Conservation (phyloP, 106 monocot species). For the Phalaenopsis aphrodite region DNA sequence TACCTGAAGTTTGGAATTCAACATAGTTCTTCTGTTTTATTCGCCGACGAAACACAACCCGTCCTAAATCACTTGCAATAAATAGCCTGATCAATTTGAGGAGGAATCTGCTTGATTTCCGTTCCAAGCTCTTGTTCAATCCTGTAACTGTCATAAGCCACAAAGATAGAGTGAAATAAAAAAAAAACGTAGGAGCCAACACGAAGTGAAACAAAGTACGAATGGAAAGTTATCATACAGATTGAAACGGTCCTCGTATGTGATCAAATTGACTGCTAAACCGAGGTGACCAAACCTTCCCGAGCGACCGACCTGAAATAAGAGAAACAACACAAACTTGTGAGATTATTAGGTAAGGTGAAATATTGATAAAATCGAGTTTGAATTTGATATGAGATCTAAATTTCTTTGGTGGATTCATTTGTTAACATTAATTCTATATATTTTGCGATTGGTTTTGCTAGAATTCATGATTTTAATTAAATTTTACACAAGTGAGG, state of each 20-base stretch:
- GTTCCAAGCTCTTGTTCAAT: slow-evolving; percentile 98
- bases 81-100: slow-evolving; percentile 80
- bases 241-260: slow-evolving; percentile 91
- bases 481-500: no score
- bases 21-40: no score
- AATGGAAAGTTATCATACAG: slow-evolving; percentile 24
- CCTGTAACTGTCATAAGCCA: slow-evolving; percentile 46
- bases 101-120: slow-evolving; percentile 93
- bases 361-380: no score
- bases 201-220: background rate
- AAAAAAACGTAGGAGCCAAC: background rate
- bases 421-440: no score
- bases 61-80: slow-evolving; percentile 62
- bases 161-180: background rate
- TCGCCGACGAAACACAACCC: no score
- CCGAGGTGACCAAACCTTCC: slow-evolving; percentile 96
- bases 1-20: no score
- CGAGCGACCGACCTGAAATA: slow-evolving; percentile 78
- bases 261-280: slow-evolving; percentile 90
- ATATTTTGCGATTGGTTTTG: no score
- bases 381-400: no score
- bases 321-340: no score
- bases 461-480: no score
- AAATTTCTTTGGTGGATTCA: no score
- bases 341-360: no score